Percentiles rank a stretch among this genome's conserved stretches.
Conservation (phyloP, 805 yeast genomes). For the Starmerella bombicola region DNA sequence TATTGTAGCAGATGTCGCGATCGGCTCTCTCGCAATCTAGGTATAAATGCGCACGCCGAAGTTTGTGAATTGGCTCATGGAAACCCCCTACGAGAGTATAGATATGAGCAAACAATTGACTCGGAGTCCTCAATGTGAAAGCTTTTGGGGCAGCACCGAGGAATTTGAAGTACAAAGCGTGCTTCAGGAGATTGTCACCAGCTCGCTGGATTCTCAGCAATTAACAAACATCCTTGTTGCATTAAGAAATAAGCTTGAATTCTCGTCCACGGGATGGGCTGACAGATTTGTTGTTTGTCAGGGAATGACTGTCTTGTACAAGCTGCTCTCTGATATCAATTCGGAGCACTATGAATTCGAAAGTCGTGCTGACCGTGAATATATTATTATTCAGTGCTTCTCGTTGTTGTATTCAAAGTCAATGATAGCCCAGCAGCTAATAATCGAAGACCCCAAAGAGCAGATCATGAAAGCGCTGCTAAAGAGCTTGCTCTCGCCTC, state of each 20-base stretch:
- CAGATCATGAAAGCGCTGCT: background rate
- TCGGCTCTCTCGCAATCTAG: no score
- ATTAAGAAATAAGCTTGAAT: background rate
- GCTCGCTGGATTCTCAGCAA: background rate
- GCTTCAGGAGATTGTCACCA: conserved; percentile 2
- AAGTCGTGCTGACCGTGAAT: conserved; percentile 1
- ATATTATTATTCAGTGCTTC: conserved; percentile 4
- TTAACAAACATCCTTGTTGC: background rate
- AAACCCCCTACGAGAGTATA: no score
- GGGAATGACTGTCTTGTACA: conserved; percentile 8
- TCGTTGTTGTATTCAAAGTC: background rate
- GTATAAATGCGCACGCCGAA: no score
- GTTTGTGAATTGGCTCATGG: no score
- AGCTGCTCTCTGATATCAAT: conserved; percentile 6
- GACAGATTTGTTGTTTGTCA: conserved; percentile 8
- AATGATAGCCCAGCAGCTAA: conserved; percentile 1
- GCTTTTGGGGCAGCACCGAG: conserved; percentile 11
- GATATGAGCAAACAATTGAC: no score
- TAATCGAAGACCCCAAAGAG: background rate
- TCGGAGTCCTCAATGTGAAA: no score
- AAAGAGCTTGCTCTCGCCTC: background rate
- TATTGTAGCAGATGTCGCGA: no score
- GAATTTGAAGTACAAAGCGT: conserved; percentile 8
- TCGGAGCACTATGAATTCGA: background rate
- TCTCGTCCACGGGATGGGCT: conserved; percentile 6